Percentiles rank a stretch among this genome's conserved stretches.
phyloP scores from a whole-genome alignment of 2,329 filamentous ascomycete genomes.

The Microsporum canis region DNA sequence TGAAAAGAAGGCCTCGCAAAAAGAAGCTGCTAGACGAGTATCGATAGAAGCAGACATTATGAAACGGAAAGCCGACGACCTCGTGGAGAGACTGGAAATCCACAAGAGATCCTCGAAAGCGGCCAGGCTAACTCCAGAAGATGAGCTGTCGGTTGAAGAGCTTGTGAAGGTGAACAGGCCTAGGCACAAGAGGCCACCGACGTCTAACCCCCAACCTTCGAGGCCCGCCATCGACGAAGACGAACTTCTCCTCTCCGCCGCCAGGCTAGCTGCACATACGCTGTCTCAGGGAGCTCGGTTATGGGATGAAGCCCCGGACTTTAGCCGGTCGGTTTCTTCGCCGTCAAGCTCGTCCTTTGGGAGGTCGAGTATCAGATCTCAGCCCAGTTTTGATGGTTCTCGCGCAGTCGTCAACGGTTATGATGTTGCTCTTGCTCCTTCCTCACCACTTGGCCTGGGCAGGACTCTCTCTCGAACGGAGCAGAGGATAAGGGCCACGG shows the following conservation, averaged over 20 bases:
- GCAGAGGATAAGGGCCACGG: constrained; percentile 33
- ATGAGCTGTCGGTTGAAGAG: constrained; percentile 13
- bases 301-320: constrained; percentile 18
- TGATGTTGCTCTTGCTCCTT: constrained; percentile 32
- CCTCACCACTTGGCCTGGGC: constrained; percentile 28
- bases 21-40: constrained; percentile 9
- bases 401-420: constrained; percentile 27
- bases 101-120: constrained; percentile 6
- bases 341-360: constrained; percentile 7
- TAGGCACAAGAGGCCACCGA: constrained; percentile 6
- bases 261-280: constrained; percentile 32
- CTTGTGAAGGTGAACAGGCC: constrained; percentile 10
- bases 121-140: constrained; percentile 6
- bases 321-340: constrained; percentile 17
- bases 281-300: constrained; percentile 27
- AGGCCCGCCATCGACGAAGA: constrained; percentile 28
- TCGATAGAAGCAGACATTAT: constrained; percentile 13
- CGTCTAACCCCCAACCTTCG: constrained; percentile 5
- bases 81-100: constrained; percentile 4
- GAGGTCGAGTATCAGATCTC: constrained; percentile 1
- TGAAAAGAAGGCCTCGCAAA: constrained; percentile 7
- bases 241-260: constrained; percentile 32
- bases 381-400: constrained; percentile 12
- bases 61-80: constrained; percentile 11
- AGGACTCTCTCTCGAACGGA: constrained; percentile 34